Evolutionary conservation across 352 stramenopile species (phyloP).

Genomic region (Aphanomyces stellatus): DNA sequence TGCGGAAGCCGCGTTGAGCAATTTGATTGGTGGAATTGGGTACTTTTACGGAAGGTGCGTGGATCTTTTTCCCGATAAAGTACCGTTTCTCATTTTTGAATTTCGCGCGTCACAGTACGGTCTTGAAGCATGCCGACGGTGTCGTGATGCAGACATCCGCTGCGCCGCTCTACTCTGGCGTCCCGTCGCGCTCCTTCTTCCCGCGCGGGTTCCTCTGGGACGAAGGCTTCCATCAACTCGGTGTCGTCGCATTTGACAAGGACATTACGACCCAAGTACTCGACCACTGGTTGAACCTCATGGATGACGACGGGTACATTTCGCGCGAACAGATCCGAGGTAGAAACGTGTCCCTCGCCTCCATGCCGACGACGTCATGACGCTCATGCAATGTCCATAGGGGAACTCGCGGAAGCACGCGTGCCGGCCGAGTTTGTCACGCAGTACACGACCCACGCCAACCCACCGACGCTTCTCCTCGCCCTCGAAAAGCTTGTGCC

Average conservation of each 20-base stretch:
- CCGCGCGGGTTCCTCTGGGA: constrained; percentile 92
- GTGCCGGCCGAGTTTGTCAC: constrained; percentile 87
- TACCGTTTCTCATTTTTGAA: background rate
- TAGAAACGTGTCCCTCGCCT: background rate
- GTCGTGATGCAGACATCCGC: constrained; percentile 33
- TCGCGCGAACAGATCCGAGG: constrained; percentile 83
- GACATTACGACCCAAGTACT: constrained; percentile 72
- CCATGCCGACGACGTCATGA: too few species aligned
- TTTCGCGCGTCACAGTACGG: constrained; percentile 27
- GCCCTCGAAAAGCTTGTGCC: constrained; percentile 69
- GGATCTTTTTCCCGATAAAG: background rate
- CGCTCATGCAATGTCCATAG: constrained; percentile 21
- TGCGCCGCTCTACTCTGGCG: constrained; percentile 74
- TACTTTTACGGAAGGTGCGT: constrained; percentile 77
- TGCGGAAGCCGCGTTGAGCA: constrained; percentile 80
- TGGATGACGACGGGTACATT: constrained; percentile 88
- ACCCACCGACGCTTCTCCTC: constrained; percentile 87
- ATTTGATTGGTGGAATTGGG: constrained; percentile 81
- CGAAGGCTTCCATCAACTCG: constrained; percentile 91
- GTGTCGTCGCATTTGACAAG: constrained; percentile 69
- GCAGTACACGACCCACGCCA: constrained; percentile 86
- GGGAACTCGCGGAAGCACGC: constrained; percentile 45
- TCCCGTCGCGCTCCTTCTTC: constrained; percentile 92
- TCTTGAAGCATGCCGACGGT: constrained; percentile 51
- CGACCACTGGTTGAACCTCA: constrained; percentile 78